These are phyloP conservation scores for Colletotrichum tamarilloi DNA, from an alignment of 2,329 filamentous ascomycete genomes.

Conservation along the genomic window DNA sequence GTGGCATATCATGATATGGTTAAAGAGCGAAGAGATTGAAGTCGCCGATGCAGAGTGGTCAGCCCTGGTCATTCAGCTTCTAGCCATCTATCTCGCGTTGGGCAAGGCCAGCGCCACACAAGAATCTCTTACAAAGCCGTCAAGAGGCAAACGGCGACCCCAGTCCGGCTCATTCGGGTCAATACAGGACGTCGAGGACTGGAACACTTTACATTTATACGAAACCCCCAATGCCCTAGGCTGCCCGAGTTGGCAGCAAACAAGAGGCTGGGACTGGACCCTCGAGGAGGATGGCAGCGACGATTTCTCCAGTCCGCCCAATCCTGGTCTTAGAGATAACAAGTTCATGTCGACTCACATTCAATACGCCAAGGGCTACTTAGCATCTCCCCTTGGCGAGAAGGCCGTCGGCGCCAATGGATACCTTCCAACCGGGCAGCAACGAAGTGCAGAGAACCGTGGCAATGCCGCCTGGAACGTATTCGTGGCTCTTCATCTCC, in stretches of 20 bases:
- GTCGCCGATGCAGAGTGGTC: slow-evolving; percentile 75
- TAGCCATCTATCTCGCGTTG: slow-evolving; percentile 72
- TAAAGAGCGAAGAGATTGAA: slow-evolving; percentile 59
- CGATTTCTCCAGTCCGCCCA: slow-evolving; percentile 42
- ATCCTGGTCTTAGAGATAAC: slow-evolving; percentile 39
- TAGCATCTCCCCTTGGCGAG: slow-evolving; percentile 68
- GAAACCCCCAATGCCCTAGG: slow-evolving; percentile 61
- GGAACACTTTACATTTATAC: slow-evolving; percentile 58
- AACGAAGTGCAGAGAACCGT: slow-evolving; percentile 65
- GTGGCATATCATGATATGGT: slow-evolving; percentile 81
- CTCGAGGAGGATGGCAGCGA: slow-evolving; percentile 63
- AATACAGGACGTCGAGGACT: slow-evolving; percentile 53
- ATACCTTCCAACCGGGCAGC: slow-evolving; percentile 72
- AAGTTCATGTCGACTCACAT: slow-evolving; percentile 65
- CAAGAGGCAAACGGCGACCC: slow-evolving; percentile 44
- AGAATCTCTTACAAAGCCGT: not conserved
- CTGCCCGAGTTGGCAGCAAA: slow-evolving; percentile 69
- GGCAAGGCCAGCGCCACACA: slow-evolving; percentile 51
- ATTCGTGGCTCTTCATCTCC: slow-evolving; percentile 82
- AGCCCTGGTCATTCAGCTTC: slow-evolving; percentile 70
- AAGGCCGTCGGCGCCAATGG: slow-evolving; percentile 64
- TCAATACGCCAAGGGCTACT: slow-evolving; percentile 72
- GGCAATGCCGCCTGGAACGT: slow-evolving; percentile 73
- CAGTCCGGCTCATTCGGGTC: slow-evolving; percentile 50
- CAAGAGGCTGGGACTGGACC: slow-evolving; percentile 77